Percentiles rank a stretch among this genome's conserved stretches.
Conservation (phyloP, 345 rosid species). For the Atalantia buxifolia region DNA sequence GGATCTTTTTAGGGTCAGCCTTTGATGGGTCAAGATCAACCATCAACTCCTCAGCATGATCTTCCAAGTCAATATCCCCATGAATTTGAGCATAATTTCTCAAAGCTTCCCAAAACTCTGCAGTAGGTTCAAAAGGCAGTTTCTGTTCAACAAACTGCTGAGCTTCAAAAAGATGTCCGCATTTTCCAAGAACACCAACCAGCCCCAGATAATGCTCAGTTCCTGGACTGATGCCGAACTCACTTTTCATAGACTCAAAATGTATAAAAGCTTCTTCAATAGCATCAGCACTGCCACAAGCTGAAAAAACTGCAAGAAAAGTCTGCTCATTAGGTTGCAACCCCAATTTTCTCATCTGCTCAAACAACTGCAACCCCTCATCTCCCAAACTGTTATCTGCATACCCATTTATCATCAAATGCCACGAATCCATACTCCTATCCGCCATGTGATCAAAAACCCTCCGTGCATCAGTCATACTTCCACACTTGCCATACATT, state of each 20-base stretch:
- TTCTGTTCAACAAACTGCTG: slow-evolving; percentile 40
- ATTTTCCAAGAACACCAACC: slow-evolving; percentile 65
- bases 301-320: slow-evolving; percentile 49
- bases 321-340: slow-evolving; percentile 56
- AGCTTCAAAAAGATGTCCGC: slow-evolving; percentile 64
- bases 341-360: slow-evolving; percentile 50
- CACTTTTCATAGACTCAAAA: slow-evolving; percentile 56
- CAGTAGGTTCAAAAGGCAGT: slow-evolving; percentile 57
- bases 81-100: slow-evolving; percentile 50
- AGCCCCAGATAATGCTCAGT: slow-evolving; percentile 54
- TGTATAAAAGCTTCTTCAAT: slow-evolving; percentile 68
- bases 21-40: slow-evolving; percentile 61
- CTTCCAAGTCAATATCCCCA: slow-evolving; percentile 72
- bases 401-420: slow-evolving; percentile 60
- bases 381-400: slow-evolving; percentile 65
- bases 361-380: slow-evolving; percentile 71
- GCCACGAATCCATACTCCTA: slow-evolving; percentile 71
- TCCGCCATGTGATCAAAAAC: slow-evolving; percentile 74
- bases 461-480: slow-evolving; percentile 64
- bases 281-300: slow-evolving; percentile 64
- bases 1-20: slow-evolving; percentile 41
- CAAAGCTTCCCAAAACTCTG: slow-evolving; percentile 62
- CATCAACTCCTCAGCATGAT: slow-evolving; percentile 52
- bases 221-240: slow-evolving; percentile 45
- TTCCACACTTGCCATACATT: slow-evolving; percentile 57